Evolutionary conservation across 2,329 filamentous ascomycete species (phyloP), one percentile per base, ranked within the genome.

Genomic region (Fusarium poae): DNA sequence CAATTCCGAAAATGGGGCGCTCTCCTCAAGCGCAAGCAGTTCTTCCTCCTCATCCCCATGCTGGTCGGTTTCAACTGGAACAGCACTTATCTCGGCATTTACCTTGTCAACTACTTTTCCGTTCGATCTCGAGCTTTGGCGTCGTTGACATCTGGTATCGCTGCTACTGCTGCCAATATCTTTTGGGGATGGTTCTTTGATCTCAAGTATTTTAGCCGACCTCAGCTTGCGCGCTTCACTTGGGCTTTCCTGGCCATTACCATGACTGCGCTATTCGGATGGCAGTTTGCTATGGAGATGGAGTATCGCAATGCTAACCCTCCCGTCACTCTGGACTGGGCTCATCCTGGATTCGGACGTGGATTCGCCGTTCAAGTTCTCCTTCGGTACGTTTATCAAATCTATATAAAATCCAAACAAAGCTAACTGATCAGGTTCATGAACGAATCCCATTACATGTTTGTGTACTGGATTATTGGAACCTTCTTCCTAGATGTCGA

Each of bases 141-240:
- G 1, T 79, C 82, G 0, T 67, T 86, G 42, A 79, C 78, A 0
- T 83, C 83, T 0, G 82, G 83, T 8, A 73, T 86, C 25, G 81
- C 78, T 2, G 83, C 83, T 0, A 80, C 81, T 0, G 72, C 75
- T 18, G 82, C 82, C 30, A 84, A 85, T 59, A 76, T 84, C 15
- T 79, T 84, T 50, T 84, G 81, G 82, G 83, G 83, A 3, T 84
- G 81, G 80, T 81, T 84, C 67, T 83, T 80, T 71, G 84, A 86
- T 63, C 75, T 79, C 3, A 80, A 79, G 57, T 72, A 62, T 11
- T 77, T 84, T 51, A 78, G 77, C 35, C 79, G 83, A 8, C 82
- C 78, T 2, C 75, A 74, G 3, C 72, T 83, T 7, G 83, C 83
- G 2, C 82, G 79, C 60, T 60, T 77, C 27, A 81, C 82, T 0